Conservation (phyloP, 208 protist genomes). For the Crithidia fasciculata region DNA sequence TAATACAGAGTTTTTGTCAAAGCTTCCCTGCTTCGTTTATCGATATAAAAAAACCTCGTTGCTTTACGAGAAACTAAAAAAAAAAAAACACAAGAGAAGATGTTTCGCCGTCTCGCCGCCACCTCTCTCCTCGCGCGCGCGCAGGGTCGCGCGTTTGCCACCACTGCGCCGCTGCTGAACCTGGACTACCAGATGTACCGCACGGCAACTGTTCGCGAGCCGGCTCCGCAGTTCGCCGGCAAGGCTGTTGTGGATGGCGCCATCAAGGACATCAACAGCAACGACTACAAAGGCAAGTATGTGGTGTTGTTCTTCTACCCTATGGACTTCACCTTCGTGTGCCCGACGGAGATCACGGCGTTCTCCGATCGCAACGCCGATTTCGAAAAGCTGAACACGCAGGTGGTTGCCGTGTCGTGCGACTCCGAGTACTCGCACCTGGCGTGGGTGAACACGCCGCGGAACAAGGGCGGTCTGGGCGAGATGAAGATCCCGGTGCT, state of each 20-base stretch:
- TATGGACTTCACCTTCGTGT: slow-evolving; percentile 98
- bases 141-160: slow-evolving; percentile 48
- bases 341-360: slow-evolving; percentile 97
- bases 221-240: slow-evolving; percentile 90
- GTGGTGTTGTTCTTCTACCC: slow-evolving; percentile 97
- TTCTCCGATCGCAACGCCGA: slow-evolving; percentile 92
- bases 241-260: slow-evolving; percentile 95
- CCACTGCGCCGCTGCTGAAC: slow-evolving; percentile 67
- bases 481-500: slow-evolving; percentile 96
- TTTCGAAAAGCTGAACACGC: slow-evolving; percentile 91
- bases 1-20: too few relatives aligned
- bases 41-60: slow-evolving; percentile 6
- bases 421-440: slow-evolving; percentile 95
- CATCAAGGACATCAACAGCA: slow-evolving; percentile 92
- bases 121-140: slow-evolving; percentile 22
- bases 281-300: slow-evolving; percentile 95
- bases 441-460: slow-evolving; percentile 95
- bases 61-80: slow-evolving; percentile 10
- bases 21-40: neutral
- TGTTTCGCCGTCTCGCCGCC: slow-evolving; percentile 68
- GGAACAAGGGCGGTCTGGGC: slow-evolving; percentile 96
- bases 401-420: slow-evolving; percentile 93
- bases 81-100: slow-evolving; percentile 32
- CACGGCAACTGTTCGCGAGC: slow-evolving; percentile 83
- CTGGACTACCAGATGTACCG: slow-evolving; percentile 85